Evolutionary conservation across 495 filamentous ascomycete genomes (phyloP), one percentile per base, ranked within the genome.

Genomic region (Trichoderma virens): DNA sequence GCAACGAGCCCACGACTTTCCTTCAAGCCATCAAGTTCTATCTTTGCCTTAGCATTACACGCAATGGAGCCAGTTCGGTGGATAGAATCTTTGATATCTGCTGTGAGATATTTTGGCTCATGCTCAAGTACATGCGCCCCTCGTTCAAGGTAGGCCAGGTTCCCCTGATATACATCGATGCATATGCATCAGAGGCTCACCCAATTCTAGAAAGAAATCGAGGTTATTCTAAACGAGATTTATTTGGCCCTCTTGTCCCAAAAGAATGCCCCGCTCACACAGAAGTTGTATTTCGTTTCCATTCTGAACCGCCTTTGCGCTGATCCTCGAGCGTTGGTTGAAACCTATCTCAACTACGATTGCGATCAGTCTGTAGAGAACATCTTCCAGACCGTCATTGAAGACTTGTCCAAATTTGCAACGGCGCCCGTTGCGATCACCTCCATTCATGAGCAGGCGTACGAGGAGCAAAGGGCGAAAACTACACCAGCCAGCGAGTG

Each of bases 321-420:
- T 16, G 93, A 99, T 71, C 90, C 93, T 5, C 81, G 90, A 41
- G 93, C 91, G 0, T 73, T 99, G 65, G 95, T 99, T 5, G 95
- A 99, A 76, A 88, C 94, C 18, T 99, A 98, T 74, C 84, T 99
- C 63, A 99, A 99, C 73, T 99, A 99, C 68, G 95, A 99, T 70
- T 99, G 95, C 74, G 95, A 98, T 70, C 81, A 92, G 35, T 90
- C 90, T 27, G 81, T 97, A 67, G 95, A 99, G 74, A 98, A 99
- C 69, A 97, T 98, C 70, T 97, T 96, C 74, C 93, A 99, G 73
- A 89, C 86, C 62, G 82, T 96, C 43, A 92, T 98, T 31, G 95
- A 99, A 74, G 93, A 98, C 74, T 75, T 98, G 11, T 93, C 93
- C 20, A 87, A 87, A 64, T 88, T 93, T 61, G 86, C 91, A 0